Evolutionary conservation across 2,329 filamentous ascomycete genomes (phyloP).

Genomic region (Pyricularia sp.): DNA sequence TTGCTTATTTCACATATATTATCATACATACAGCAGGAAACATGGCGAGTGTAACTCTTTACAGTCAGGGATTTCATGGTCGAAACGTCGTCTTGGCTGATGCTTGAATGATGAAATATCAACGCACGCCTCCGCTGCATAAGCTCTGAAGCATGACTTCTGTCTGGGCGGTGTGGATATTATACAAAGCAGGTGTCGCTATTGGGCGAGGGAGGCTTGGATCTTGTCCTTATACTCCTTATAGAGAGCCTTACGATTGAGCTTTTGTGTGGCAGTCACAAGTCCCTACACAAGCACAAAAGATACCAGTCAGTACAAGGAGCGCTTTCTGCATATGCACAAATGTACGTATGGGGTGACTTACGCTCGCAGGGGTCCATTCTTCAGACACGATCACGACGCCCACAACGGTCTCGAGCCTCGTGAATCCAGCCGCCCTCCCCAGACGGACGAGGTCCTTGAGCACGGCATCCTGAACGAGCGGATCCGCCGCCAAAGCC

Average conservation of each 20-base stretch:
- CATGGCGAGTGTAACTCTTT: too few species aligned
- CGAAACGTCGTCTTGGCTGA: too few species aligned
- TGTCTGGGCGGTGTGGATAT: neutral
- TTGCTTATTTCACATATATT: too few species aligned
- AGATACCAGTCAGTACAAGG: constrained; percentile 1
- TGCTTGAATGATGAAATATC: neutral
- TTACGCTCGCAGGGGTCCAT: constrained; percentile 78
- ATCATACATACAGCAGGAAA: too few species aligned
- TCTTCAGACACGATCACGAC: constrained; percentile 77
- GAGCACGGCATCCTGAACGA: constrained; percentile 49
- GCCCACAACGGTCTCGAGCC: constrained; percentile 67
- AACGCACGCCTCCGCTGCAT: neutral
- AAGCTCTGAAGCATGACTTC: neutral
- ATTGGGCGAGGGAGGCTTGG: constrained; percentile 25
- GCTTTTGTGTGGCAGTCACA: constrained; percentile 53
- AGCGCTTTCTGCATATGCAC: neutral
- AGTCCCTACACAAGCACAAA: constrained; percentile 32
- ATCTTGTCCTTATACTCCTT: constrained; percentile 44
- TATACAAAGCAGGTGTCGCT: neutral
- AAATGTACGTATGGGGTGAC: constrained; percentile 27
- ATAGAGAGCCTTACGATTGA: constrained; percentile 44
- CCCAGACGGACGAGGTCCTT: constrained; percentile 61
- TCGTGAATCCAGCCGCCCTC: constrained; percentile 54
- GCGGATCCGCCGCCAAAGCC: constrained; percentile 57
- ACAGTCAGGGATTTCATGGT: too few species aligned